Conservation (phyloP, 495 filamentous ascomycete genomes). For the Neurospora sp. region DNA sequence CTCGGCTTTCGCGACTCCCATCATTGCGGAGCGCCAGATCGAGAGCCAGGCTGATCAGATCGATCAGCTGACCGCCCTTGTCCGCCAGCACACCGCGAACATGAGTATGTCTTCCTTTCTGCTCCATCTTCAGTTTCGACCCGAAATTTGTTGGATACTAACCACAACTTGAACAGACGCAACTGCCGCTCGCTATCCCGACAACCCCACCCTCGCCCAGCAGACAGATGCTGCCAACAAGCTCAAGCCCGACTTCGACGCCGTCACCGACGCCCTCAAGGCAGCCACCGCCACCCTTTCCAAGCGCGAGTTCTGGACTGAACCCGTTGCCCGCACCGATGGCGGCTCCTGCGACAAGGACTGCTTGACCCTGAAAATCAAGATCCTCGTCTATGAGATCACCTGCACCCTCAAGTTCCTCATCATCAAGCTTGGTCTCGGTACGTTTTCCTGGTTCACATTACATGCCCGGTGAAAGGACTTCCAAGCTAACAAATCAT, state of each 20-base stretch:
- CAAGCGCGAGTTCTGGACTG: conserved; percentile 20
- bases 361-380: conserved; percentile 16
- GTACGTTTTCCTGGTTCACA: conserved; percentile 14
- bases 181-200: conserved; percentile 17
- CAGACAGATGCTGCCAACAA: conserved; percentile 16
- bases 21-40: conserved; percentile 16
- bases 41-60: conserved; percentile 24
- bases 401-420: conserved; percentile 26
- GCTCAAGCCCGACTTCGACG: conserved; percentile 24
- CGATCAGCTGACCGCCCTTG: conserved; percentile 16
- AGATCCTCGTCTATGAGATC: conserved; percentile 26
- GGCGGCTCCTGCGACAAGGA: conserved; percentile 2
- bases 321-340: conserved; percentile 1
- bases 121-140: no score
- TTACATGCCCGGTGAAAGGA: not conserved
- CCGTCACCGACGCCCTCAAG: conserved; percentile 21
- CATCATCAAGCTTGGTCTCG: conserved; percentile 28
- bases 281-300: conserved; percentile 15
- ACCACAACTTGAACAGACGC: conserved; percentile 8
- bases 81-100: conserved; percentile 24
- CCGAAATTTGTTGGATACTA: not conserved
- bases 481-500: not conserved
- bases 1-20: conserved; percentile 24
- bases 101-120: conserved; percentile 20
- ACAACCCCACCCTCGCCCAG: conserved; percentile 13